These are phyloP conservation scores for Solanum hybrid DNA, from an alignment of 305 asterid species.

Conservation along the genomic window DNA sequence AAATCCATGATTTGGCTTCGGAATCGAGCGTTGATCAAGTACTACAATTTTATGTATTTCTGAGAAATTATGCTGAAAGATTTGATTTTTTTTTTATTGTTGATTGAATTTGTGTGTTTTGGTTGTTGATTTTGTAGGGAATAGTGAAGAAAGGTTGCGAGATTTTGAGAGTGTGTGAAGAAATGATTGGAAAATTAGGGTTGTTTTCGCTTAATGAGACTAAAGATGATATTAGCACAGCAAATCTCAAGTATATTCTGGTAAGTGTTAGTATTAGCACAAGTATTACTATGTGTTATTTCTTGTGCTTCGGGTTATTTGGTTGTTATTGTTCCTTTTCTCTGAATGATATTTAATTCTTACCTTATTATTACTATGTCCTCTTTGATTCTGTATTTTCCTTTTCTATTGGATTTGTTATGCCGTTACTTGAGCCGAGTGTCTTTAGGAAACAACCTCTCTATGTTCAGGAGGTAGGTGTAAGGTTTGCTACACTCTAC, in stretches of 20 bases:
- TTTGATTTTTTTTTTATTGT: not conserved
- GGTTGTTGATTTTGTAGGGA: constrained; percentile 30
- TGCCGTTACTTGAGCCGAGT: not conserved
- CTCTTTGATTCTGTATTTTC: not conserved
- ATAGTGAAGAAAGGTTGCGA: constrained; percentile 58
- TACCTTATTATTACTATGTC: not conserved
- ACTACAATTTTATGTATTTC: not conserved
- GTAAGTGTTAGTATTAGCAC: constrained; percentile 20
- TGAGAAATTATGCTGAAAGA: not conserved
- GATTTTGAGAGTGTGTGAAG: constrained; percentile 62
- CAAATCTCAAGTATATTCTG: constrained; percentile 76
- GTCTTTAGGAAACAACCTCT: not conserved
- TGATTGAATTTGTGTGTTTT: not conserved
- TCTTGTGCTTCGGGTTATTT: not conserved
- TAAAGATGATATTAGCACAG: constrained; percentile 82
- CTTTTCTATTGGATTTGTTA: not conserved
- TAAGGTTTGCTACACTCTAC: not conserved
- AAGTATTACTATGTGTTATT: not conserved
- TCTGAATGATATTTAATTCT: not conserved
- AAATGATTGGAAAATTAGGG: constrained; percentile 75
- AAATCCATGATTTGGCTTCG: constrained; percentile 58
- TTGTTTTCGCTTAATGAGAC: constrained; percentile 75
- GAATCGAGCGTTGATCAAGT: constrained; percentile 80
- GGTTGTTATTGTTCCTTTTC: not conserved
- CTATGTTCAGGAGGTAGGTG: not conserved